Base-by-base conservation (phyloP, 2,329 filamentous ascomycete genomes). In the Alternaria ethzedia region DNA sequence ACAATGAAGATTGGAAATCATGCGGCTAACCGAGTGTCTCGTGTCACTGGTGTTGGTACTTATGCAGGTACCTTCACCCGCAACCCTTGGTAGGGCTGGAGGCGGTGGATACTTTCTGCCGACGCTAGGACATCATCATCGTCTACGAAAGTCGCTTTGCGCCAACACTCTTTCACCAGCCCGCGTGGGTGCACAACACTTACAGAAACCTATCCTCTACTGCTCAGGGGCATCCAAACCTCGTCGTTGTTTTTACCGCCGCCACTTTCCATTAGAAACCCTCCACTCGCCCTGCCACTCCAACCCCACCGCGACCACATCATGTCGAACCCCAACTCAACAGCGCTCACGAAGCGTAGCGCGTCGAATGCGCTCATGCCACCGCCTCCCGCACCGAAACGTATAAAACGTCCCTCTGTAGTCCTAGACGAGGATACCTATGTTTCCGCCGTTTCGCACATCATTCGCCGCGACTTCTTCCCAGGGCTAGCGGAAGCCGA, bases 381-480 rank as follows among this genome's bases (percentile, higher is more conserved):
- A 15, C 94, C 94, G 11, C 94, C 95, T 6, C 93, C 94, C 5
- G 86, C 89, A 0, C 85, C 90, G 45, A 98, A 97, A 80, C 91
- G 93, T 62, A 97, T 97, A 75, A 97, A 97, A 81, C 88, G 96
- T 56, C 96, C 96, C 0, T 89, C 90, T 66, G 91, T 91, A 66
- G 89, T 97, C 26, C 87, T 99, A 26, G 93, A 97, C 79, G 96
- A 99, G 84, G 95, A 99, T 71, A 89, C 91, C 57, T 99, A 99
- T 80, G 96, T 93, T 3, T 89, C 94, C 61, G 91, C 92, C 1
- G 85, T 99, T 26, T 97, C 94, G 0, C 91, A 96, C 71, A 98
- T 99, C 76, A 97, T 99, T 67, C 93, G 93, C 10, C 90, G 96
- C 69, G 96, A 99, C 84, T 99, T 97, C 84, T 99, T 98, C 75